Evolutionary conservation across 352 stramenopile species (phyloP).

Genomic region (Phytophthora tentaculata): DNA sequence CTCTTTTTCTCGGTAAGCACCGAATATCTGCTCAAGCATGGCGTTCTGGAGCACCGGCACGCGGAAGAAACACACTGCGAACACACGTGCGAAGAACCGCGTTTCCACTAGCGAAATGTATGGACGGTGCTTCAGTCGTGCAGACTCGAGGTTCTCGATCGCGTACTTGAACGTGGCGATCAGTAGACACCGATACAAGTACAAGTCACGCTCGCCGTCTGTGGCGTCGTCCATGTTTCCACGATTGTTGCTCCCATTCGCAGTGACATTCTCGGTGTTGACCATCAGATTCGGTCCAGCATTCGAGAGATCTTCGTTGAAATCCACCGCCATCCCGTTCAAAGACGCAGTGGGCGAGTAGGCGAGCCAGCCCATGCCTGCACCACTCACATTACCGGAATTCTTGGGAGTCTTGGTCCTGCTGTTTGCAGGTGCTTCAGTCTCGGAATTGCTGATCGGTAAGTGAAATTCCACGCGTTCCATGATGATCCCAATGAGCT

Average conservation of each 20-base stretch:
- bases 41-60: slow-evolving; percentile 58
- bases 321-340: slow-evolving; percentile 32
- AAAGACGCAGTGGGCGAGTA: slow-evolving; percentile 38
- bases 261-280: slow-evolving; percentile 30
- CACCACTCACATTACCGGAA: slow-evolving; percentile 16
- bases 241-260: slow-evolving; percentile 8
- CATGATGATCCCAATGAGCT: slow-evolving; percentile 66
- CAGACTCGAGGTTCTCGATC: slow-evolving; percentile 62
- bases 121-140: slow-evolving; percentile 42
- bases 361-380: slow-evolving; percentile 33
- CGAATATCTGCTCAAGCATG: slow-evolving; percentile 63
- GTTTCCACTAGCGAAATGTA: slow-evolving; percentile 66
- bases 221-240: slow-evolving; percentile 35
- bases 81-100: slow-evolving; percentile 68
- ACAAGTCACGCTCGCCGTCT: slow-evolving; percentile 61
- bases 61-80: slow-evolving; percentile 78
- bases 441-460: slow-evolving; percentile 17
- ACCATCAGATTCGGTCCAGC: slow-evolving; percentile 15
- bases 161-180: slow-evolving; percentile 84
- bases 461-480: slow-evolving; percentile 76
- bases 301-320: slow-evolving; percentile 13
- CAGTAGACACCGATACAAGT: slow-evolving; percentile 69
- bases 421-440: background rate
- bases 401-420: slow-evolving; percentile 22
- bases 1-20: slow-evolving; percentile 53